phyloP scores from a whole-genome alignment of 2,329 filamentous ascomycete species.

The Phialemoniopsis sp. region DNA sequence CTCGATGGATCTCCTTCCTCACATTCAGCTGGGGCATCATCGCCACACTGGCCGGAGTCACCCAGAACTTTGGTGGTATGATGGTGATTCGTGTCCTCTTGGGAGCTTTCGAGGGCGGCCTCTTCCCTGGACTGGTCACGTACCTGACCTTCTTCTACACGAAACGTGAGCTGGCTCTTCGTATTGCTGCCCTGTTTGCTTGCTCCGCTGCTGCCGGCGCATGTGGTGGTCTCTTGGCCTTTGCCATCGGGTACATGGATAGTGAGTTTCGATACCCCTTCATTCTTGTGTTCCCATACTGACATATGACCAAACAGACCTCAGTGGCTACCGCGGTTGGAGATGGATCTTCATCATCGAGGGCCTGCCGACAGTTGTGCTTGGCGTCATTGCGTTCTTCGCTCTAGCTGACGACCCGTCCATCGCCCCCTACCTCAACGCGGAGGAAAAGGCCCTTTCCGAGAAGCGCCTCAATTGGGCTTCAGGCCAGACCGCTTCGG shows the following conservation, averaged over 20 bases:
- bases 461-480: background rate
- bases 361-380: constrained; percentile 51
- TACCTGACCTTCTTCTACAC: constrained; percentile 64
- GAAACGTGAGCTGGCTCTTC: constrained; percentile 54
- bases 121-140: constrained; percentile 24
- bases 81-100: too few species aligned
- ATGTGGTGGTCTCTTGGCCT: constrained; percentile 61
- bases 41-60: too few species aligned
- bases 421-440: constrained; percentile 52
- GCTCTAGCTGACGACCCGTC: constrained; percentile 55
- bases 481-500: too few species aligned
- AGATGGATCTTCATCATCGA: constrained; percentile 60
- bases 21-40: too few species aligned
- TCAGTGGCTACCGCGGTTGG: constrained; percentile 55
- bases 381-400: constrained; percentile 51
- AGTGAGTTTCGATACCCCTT: too few species aligned
- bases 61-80: too few species aligned
- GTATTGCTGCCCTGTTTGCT: constrained; percentile 60
- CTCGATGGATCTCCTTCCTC: too few species aligned
- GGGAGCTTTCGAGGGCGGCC: too few species aligned
- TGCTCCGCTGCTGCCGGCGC: constrained; percentile 58
- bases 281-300: too few species aligned
- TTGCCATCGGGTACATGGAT: constrained; percentile 60
- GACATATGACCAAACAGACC: too few species aligned
- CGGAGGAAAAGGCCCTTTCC: constrained; percentile 41